Conservation (phyloP, 495 filamentous ascomycete genomes). For the Cercophora samala region DNA sequence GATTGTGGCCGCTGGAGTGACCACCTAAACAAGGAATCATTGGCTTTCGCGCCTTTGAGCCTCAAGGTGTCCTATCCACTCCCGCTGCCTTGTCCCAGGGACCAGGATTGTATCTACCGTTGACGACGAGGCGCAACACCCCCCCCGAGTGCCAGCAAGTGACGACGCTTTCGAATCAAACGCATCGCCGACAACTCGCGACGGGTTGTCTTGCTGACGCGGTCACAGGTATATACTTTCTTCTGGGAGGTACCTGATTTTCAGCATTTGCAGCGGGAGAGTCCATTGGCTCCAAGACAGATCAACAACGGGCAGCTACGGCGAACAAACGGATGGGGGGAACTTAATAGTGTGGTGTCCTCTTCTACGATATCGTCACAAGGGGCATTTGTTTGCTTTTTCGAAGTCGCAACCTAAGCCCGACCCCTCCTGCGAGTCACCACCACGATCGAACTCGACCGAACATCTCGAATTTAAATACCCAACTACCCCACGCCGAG, state of each 20-base stretch:
- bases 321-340: not conserved
- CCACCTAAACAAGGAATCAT: not conserved
- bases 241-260: not conserved
- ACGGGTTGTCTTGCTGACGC: not conserved
- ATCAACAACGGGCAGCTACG: not conserved
- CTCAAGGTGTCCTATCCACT: constrained; percentile 1
- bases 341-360: not conserved
- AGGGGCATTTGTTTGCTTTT: constrained; percentile 8
- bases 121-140: not conserved
- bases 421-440: not conserved
- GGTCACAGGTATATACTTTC: not conserved
- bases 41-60: constrained; percentile 1
- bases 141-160: not conserved
- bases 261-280: not conserved
- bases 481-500: not conserved
- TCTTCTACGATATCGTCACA: constrained; percentile 13
- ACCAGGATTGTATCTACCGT: not conserved
- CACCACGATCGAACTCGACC: not conserved
- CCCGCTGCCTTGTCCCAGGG: not conserved
- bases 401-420: constrained; percentile 6
- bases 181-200: not conserved
- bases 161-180: not conserved
- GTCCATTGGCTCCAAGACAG: not conserved
- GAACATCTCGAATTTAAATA: not conserved
- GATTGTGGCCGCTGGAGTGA: constrained; percentile 1